phyloP scores from a whole-genome alignment of 2,329 filamentous ascomycete genomes.

The Verticillium isaacii region DNA sequence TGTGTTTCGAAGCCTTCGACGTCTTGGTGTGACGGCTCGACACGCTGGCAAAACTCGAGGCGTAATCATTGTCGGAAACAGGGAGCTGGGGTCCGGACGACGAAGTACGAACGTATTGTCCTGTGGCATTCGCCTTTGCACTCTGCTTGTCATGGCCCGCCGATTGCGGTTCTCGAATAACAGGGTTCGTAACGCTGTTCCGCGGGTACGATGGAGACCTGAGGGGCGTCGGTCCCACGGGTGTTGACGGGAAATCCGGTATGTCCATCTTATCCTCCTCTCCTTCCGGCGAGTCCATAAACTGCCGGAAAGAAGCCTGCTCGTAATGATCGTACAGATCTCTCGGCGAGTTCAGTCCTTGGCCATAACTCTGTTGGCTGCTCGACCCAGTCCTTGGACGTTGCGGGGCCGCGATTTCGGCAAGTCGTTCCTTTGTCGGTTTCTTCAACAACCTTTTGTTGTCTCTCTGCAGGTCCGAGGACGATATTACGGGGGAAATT shows the following conservation, averaged over 20 bases:
- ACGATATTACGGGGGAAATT: slow-evolving; percentile 19
- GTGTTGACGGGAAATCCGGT: slow-evolving; percentile 2
- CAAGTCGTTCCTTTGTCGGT: slow-evolving; percentile 30
- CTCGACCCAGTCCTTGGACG: slow-evolving; percentile 10
- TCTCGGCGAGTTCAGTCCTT: slow-evolving; percentile 32
- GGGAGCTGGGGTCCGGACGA: neutral
- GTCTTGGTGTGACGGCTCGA: slow-evolving; percentile 52
- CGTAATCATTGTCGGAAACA: slow-evolving; percentile 26
- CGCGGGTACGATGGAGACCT: slow-evolving; percentile 4
- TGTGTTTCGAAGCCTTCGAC: slow-evolving; percentile 47
- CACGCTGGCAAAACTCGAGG: slow-evolving; percentile 35
- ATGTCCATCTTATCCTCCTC: slow-evolving; percentile 1
- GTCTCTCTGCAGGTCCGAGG: slow-evolving; percentile 18
- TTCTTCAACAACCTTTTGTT: slow-evolving; percentile 26
- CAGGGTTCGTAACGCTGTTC: slow-evolving; percentile 11
- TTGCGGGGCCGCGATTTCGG: slow-evolving; percentile 6
- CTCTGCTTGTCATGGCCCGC: neutral
- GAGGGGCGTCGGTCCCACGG: slow-evolving; percentile 3
- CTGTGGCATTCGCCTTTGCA: slow-evolving; percentile 8
- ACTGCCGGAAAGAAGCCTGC: slow-evolving; percentile 45
- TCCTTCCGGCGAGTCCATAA: slow-evolving; percentile 18
- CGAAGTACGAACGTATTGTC: slow-evolving; percentile 1
- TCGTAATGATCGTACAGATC: slow-evolving; percentile 56
- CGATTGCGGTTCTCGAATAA: slow-evolving; percentile 7
- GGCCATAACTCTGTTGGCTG: slow-evolving; percentile 5